A percentile compares a stretch with the other conserved stretches of the same genome.
Evolutionary conservation across 129 eudicot genomes (phyloP).

Genomic region (Deinandra increscens): DNA sequence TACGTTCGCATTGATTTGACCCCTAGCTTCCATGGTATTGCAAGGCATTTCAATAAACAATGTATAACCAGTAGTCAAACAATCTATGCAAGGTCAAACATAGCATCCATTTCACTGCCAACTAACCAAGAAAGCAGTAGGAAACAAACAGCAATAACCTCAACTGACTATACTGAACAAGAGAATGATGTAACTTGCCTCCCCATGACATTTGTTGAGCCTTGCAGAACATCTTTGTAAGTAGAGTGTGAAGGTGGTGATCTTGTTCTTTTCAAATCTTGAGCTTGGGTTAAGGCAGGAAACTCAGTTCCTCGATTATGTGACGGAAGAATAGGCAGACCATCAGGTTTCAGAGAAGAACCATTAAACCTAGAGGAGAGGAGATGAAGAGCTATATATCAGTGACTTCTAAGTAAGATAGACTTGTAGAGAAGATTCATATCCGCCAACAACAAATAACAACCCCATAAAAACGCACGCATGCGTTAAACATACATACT

Average conservation of each 20-base stretch:
- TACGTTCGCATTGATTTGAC: neutral
- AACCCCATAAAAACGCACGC: neutral
- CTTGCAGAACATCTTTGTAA: constrained; percentile 35
- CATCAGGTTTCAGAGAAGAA: constrained; percentile 33
- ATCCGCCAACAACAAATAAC: neutral
- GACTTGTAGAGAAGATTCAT: neutral
- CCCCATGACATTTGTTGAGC: constrained; percentile 27
- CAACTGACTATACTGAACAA: neutral
- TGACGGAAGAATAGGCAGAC: constrained; percentile 26
- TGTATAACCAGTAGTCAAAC: too few species aligned
- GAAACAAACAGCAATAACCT: neutral
- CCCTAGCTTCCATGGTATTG: neutral
- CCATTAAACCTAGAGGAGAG: constrained; percentile 36
- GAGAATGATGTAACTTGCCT: constrained; percentile 37
- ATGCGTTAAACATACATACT: neutral
- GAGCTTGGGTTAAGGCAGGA: constrained; percentile 37
- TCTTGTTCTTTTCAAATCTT: constrained; percentile 50
- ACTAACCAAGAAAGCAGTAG: too few species aligned
- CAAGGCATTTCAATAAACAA: too few species aligned
- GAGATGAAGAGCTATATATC: constrained; percentile 2
- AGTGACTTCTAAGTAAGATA: neutral
- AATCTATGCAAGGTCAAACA: too few species aligned
- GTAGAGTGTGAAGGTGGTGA: constrained; percentile 38
- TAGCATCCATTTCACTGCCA: too few species aligned
- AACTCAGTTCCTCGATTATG: constrained; percentile 23